Conservation (phyloP, 495 filamentous ascomycete genomes). For the Trichoderma virens region DNA sequence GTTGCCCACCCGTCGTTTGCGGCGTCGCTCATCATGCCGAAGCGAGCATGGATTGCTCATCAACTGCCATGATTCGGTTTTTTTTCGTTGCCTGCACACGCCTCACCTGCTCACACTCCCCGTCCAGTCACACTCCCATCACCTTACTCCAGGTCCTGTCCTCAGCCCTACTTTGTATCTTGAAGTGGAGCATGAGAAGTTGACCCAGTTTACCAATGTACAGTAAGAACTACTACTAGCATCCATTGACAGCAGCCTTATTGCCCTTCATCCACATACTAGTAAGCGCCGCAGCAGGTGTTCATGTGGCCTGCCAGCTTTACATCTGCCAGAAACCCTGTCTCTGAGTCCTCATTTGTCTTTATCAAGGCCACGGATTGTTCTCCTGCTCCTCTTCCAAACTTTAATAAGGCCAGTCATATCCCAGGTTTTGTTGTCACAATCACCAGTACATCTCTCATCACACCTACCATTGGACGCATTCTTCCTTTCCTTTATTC, state of each 20-base stretch:
- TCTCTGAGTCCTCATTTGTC: neutral
- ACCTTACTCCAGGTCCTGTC: neutral
- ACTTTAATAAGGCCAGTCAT: neutral
- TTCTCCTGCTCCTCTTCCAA: neutral
- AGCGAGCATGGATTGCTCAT: neutral
- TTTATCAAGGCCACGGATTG: neutral
- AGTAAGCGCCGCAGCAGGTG: constrained; percentile 1
- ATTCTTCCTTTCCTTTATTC: neutral
- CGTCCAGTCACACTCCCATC: neutral
- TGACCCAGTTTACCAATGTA: neutral
- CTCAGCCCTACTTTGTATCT: neutral
- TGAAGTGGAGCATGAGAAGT: neutral
- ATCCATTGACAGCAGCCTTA: neutral
- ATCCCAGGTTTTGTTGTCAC: neutral
- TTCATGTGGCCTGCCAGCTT: neutral
- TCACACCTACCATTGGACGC: neutral
- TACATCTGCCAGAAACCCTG: neutral
- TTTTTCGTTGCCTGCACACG: neutral
- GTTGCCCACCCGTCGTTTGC: neutral
- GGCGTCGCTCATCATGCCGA: neutral
- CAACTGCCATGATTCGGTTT: neutral
- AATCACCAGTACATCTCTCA: neutral
- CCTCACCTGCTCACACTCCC: neutral
- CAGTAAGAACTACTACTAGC: neutral
- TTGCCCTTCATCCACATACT: neutral